Conservation (phyloP, 1,284 basidiomycete species). For the Schizophyllum amplum region DNA sequence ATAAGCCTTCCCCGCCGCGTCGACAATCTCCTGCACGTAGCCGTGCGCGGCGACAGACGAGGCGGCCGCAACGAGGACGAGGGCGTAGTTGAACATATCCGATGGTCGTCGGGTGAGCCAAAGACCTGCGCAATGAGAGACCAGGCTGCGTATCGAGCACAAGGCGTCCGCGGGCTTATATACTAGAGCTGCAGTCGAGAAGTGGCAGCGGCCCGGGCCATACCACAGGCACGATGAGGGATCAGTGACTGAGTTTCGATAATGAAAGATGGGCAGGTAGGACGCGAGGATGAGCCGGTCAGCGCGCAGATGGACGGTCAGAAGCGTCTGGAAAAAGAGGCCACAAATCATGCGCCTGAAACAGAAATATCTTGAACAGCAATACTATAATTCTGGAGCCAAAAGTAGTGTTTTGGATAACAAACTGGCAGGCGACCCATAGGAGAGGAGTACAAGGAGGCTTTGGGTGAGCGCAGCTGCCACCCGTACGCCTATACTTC, state of each 20-base stretch:
- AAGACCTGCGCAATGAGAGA: no score
- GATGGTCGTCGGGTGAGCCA: no score
- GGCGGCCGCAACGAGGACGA: slow-evolving; percentile 10
- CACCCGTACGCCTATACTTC: no score
- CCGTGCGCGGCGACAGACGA: slow-evolving; percentile 20
- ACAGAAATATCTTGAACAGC: no score
- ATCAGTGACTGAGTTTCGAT: background rate
- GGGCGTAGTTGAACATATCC: background rate
- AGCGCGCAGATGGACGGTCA: no score
- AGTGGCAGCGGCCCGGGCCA: background rate
- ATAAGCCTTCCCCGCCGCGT: slow-evolving; percentile 20
- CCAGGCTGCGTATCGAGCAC: no score
- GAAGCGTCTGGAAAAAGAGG: background rate
- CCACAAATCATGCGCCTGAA: background rate
- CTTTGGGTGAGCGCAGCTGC: no score
- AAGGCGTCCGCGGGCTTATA: no score
- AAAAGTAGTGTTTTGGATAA: no score
- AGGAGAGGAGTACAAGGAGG: no score
- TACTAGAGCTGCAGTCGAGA: background rate
- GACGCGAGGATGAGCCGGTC: background rate
- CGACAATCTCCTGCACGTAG: slow-evolving; percentile 25
- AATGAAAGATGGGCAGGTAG: background rate
- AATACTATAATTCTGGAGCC: no score
- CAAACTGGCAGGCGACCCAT: no score
- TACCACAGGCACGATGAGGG: background rate